A percentile compares a stretch with the other conserved stretches of the same genome.
Evolutionary conservation across 2,329 filamentous ascomycete genomes (phyloP).

Genomic region (Bipolaris victoriae): DNA sequence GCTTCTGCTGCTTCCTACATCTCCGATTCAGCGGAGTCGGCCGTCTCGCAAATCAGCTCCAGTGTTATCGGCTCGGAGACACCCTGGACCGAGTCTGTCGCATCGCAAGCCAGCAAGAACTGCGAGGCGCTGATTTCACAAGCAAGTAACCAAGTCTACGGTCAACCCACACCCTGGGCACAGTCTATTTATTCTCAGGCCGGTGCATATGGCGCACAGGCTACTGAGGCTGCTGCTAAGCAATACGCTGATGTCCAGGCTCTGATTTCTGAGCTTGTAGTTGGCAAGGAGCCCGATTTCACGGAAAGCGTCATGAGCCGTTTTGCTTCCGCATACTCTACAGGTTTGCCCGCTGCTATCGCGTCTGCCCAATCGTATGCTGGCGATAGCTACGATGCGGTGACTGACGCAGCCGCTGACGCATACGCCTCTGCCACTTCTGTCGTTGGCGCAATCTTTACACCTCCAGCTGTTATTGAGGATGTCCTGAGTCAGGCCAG

Average conservation of each 20-base stretch:
- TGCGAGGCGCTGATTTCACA: slow-evolving; percentile 69
- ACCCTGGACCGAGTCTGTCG: slow-evolving; percentile 60
- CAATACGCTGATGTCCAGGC: slow-evolving; percentile 74
- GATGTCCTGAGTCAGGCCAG: slow-evolving; percentile 63
- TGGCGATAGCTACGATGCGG: slow-evolving; percentile 52
- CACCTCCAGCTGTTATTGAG: slow-evolving; percentile 64
- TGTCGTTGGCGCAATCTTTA: slow-evolving; percentile 58
- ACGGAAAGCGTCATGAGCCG: slow-evolving; percentile 79
- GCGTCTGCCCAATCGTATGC: slow-evolving; percentile 62
- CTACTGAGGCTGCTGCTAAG: slow-evolving; percentile 64
- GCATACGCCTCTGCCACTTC: slow-evolving; percentile 56
- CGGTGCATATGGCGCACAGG: slow-evolving; percentile 65
- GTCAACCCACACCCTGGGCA: slow-evolving; percentile 62
- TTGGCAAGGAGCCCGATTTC: slow-evolving; percentile 79
- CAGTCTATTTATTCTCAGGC: slow-evolving; percentile 59
- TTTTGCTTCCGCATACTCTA: slow-evolving; percentile 74
- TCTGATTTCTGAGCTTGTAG: slow-evolving; percentile 76
- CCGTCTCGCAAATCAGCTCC: slow-evolving; percentile 54
- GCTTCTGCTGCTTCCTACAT: slow-evolving; percentile 52
- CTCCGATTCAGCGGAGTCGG: slow-evolving; percentile 44
- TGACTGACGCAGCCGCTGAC: slow-evolving; percentile 60
- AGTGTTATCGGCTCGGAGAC: slow-evolving; percentile 57
- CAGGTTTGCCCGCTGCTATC: slow-evolving; percentile 64
- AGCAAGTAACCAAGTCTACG: slow-evolving; percentile 73
- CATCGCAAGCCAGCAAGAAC: slow-evolving; percentile 64